phyloP scores from a whole-genome alignment of 306 rosid species.

The Fragaria ananassa region DNA sequence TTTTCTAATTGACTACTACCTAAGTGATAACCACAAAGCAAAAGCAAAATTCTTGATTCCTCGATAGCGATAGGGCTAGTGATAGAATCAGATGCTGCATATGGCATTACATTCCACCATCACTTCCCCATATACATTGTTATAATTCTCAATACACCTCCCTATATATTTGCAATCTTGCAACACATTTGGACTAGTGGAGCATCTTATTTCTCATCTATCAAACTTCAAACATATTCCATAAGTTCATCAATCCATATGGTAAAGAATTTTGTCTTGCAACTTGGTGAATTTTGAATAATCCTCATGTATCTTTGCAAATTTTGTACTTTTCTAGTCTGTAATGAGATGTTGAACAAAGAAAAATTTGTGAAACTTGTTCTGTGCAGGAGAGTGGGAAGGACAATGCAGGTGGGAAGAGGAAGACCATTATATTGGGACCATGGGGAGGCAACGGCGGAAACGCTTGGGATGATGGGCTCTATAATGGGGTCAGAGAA shows the following conservation, averaged over 20 bases:
- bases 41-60: constrained; percentile 6
- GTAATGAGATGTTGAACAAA: neutral
- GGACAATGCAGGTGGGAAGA: constrained; percentile 35
- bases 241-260: neutral
- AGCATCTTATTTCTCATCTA: neutral
- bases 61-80: constrained; percentile 1
- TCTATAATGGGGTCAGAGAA: constrained; percentile 52
- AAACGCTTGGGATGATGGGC: constrained; percentile 60
- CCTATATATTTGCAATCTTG: neutral
- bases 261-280: constrained; percentile 8
- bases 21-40: neutral
- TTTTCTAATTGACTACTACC: neutral
- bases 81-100: constrained; percentile 40
- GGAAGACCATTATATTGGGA: constrained; percentile 34
- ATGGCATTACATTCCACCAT: neutral
- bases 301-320: neutral
- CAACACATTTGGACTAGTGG: neutral
- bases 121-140: neutral
- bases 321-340: neutral
- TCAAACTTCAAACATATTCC: neutral
- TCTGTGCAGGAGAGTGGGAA: constrained; percentile 21
- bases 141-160: neutral
- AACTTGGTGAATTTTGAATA: neutral
- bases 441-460: constrained; percentile 81
- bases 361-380: neutral